phyloP scores from a whole-genome alignment of 129 eudicot genomes.

The Flaveria sonorensis region DNA sequence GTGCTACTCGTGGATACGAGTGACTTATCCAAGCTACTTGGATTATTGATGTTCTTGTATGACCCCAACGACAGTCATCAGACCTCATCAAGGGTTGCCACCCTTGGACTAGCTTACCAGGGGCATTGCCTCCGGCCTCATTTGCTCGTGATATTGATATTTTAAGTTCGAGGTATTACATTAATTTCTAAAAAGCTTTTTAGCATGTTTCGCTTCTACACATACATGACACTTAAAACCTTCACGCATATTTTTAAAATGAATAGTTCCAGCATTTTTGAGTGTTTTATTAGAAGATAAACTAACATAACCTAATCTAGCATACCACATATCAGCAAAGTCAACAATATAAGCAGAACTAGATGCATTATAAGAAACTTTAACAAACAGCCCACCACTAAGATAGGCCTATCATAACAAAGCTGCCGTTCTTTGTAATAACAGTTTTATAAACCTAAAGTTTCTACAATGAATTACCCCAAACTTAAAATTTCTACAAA shows the following conservation, averaged over 20 bases:
- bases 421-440: neutral
- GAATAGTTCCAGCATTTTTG: neutral
- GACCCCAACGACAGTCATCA: too few relatives aligned
- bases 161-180: too few relatives aligned
- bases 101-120: too few relatives aligned
- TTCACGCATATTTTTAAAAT: neutral
- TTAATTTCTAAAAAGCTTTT: neutral
- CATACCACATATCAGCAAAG: neutral
- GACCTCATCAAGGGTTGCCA: too few relatives aligned
- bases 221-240: neutral
- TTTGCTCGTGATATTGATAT: too few relatives aligned
- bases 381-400: neutral
- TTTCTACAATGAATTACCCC: neutral
- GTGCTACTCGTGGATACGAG: too few relatives aligned
- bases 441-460: neutral
- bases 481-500: neutral
- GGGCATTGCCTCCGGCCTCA: too few relatives aligned
- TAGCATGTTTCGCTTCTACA: neutral
- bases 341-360: constrained; percentile 5
- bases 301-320: neutral
- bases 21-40: too few relatives aligned
- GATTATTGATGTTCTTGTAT: too few relatives aligned
- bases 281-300: neutral
- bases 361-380: neutral
- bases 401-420: neutral